phyloP scores from a whole-genome alignment of 2,329 filamentous ascomycete species.

The Colletotrichum sansevieriae region DNA sequence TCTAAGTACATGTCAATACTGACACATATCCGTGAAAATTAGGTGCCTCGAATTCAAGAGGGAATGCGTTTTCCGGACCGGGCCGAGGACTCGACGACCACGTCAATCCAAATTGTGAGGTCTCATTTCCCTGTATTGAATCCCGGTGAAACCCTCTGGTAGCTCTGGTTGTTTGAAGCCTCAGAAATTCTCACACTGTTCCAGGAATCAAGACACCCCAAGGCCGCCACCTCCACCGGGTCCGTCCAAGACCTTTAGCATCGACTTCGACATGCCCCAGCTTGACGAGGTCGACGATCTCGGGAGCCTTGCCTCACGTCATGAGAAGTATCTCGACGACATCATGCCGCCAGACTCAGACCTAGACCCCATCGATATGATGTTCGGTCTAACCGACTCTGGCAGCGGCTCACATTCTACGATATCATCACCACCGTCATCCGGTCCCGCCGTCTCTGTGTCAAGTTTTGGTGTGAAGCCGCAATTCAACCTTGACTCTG shows the following conservation, averaged over 20 bases:
- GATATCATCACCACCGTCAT: constrained; percentile 43
- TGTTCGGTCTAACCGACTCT: constrained; percentile 27
- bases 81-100: constrained; percentile 62
- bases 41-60: constrained; percentile 66
- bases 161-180: neutral
- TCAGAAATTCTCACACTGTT: constrained; percentile 42
- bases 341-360: constrained; percentile 52
- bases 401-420: constrained; percentile 26
- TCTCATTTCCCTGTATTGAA: neutral
- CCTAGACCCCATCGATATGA: constrained; percentile 34
- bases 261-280: constrained; percentile 63
- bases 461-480: constrained; percentile 61
- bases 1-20: constrained; percentile 28
- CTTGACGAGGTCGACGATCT: constrained; percentile 56
- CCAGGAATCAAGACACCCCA: constrained; percentile 41
- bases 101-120: constrained; percentile 59
- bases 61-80: constrained; percentile 66
- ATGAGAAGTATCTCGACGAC: constrained; percentile 57
- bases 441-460: constrained; percentile 49
- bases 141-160: neutral
- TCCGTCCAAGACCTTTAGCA: constrained; percentile 65
- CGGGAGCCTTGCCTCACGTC: constrained; percentile 58
- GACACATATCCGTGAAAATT: constrained; percentile 10
- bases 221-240: constrained; percentile 51
- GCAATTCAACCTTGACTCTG: constrained; percentile 68